A percentile compares a stretch with the other conserved stretches of the same genome.
phyloP scores from a whole-genome alignment of 805 yeast genomes.

The Danielia reshetovae region DNA sequence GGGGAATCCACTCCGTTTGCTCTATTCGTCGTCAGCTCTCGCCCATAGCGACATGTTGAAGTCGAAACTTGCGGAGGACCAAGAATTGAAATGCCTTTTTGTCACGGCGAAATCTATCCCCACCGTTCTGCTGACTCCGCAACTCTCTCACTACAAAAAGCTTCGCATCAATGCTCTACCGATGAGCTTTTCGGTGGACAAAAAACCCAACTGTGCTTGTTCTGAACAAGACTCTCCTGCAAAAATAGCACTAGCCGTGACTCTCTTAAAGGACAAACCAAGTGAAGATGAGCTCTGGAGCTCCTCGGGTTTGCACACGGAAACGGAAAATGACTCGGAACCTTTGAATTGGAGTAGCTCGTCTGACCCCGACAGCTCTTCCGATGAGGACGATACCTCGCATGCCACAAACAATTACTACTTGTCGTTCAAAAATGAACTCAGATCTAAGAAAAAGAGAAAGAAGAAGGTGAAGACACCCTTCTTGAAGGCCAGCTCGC shows the following conservation, averaged over 20 bases:
- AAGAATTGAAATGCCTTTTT: slow-evolving; percentile 6
- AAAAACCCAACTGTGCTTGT: not conserved
- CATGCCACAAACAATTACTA: slow-evolving; percentile 12
- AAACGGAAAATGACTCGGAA: slow-evolving; percentile 17
- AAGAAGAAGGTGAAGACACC: not conserved
- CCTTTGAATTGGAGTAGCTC: not conserved
- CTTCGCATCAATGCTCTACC: slow-evolving; percentile 34
- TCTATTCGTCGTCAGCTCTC: slow-evolving; percentile 18
- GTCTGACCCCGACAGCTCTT: slow-evolving; percentile 6
- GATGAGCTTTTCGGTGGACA: slow-evolving; percentile 4
- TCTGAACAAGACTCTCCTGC: slow-evolving; percentile 8
- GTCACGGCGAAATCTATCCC: slow-evolving; percentile 29
- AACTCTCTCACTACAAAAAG: slow-evolving; percentile 38
- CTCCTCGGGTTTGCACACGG: slow-evolving; percentile 24
- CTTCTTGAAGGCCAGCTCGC: slow-evolving; percentile 18
- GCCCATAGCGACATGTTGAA: slow-evolving; percentile 3
- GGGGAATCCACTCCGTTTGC: slow-evolving; percentile 24
- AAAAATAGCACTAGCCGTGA: slow-evolving; percentile 3
- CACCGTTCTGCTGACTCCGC: slow-evolving; percentile 33
- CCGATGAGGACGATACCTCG: slow-evolving; percentile 1
- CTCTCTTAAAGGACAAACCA: slow-evolving; percentile 10
- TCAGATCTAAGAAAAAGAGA: slow-evolving; percentile 8
- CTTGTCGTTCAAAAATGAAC: slow-evolving; percentile 7
- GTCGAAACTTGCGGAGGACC: slow-evolving; percentile 1
- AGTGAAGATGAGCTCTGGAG: slow-evolving; percentile 22